Conservation (phyloP, 176 grass and related monocot genomes). For the Pharus latifolius region DNA sequence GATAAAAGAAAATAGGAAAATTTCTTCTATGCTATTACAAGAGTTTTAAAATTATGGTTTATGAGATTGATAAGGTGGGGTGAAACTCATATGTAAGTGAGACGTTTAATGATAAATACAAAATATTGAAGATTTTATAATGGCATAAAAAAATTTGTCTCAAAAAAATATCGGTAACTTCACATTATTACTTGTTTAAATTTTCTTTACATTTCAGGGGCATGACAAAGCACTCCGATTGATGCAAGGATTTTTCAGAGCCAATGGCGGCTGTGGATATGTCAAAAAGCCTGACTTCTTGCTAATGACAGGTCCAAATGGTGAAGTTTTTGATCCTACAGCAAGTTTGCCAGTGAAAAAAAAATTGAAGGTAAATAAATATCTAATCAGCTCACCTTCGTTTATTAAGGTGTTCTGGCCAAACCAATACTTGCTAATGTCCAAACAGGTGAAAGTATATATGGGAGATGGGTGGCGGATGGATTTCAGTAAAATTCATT, state of each 20-base stretch:
- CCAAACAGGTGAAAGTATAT: conserved; percentile 75
- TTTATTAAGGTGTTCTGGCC: background rate
- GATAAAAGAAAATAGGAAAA: too few relatives aligned
- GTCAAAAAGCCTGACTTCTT: conserved; percentile 84
- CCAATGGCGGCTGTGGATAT: conserved; percentile 83
- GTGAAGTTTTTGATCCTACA: conserved; percentile 64
- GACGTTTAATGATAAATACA: too few relatives aligned
- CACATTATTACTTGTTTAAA: too few relatives aligned
- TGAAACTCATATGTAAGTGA: too few relatives aligned
- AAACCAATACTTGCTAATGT: background rate
- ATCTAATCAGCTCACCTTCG: background rate
- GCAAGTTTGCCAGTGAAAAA: conserved; percentile 55
- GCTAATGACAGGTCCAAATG: conserved; percentile 41
- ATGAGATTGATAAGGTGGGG: too few relatives aligned
- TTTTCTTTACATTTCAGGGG: conserved; percentile 23
- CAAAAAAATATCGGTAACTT: too few relatives aligned
- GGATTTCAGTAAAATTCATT: conserved; percentile 95
- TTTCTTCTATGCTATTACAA: too few relatives aligned
- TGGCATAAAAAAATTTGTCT: too few relatives aligned
- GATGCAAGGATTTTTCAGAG: conserved; percentile 96
- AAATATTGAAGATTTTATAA: too few relatives aligned
- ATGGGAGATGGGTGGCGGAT: conserved; percentile 92
- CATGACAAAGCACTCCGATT: conserved; percentile 66
- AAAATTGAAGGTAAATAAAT: conserved; percentile 58
- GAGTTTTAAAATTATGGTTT: too few relatives aligned